phyloP scores from a whole-genome alignment of 495 filamentous ascomycete species.

The Poronia punctata region DNA sequence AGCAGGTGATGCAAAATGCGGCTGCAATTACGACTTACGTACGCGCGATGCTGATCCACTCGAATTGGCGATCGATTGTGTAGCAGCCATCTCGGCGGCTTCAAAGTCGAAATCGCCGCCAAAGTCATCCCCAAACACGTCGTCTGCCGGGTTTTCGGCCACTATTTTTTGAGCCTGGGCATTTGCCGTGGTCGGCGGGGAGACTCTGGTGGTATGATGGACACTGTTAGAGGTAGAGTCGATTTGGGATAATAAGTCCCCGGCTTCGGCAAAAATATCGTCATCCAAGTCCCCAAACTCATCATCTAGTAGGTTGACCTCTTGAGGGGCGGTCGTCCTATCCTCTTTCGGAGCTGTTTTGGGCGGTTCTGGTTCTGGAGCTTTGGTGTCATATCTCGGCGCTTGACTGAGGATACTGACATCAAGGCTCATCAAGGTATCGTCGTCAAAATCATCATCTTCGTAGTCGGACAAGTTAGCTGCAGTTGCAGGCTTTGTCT shows the following conservation, averaged over 20 bases:
- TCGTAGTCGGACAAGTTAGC: conserved; percentile 38
- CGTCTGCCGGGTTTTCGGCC: conserved; percentile 19
- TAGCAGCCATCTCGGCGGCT: conserved; percentile 52
- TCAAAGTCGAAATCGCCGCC: conserved; percentile 66
- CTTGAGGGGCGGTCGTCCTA: conserved; percentile 1
- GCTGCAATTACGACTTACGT: conserved; percentile 36
- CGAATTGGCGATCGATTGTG: conserved; percentile 31
- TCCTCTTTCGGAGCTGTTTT: conserved; percentile 3
- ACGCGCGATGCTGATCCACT: conserved; percentile 32
- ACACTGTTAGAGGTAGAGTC: conserved; percentile 20
- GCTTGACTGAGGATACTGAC: conserved; percentile 34
- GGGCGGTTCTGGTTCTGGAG: conserved; percentile 8
- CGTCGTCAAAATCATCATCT: conserved; percentile 43
- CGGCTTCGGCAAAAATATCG: conserved; percentile 52
- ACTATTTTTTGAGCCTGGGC: neutral
- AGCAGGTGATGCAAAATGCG: conserved; percentile 28
- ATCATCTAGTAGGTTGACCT: conserved; percentile 26
- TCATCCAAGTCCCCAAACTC: conserved; percentile 60
- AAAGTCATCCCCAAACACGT: conserved; percentile 53
- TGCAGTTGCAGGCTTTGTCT: neutral
- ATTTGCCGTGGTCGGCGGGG: conserved; percentile 5
- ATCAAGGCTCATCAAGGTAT: conserved; percentile 47
- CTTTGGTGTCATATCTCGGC: conserved; percentile 18
- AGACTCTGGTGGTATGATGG: neutral
- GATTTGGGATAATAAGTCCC: conserved; percentile 49